Conservation (phyloP, 148 eudicot genomes). For the Spergularia marina region DNA sequence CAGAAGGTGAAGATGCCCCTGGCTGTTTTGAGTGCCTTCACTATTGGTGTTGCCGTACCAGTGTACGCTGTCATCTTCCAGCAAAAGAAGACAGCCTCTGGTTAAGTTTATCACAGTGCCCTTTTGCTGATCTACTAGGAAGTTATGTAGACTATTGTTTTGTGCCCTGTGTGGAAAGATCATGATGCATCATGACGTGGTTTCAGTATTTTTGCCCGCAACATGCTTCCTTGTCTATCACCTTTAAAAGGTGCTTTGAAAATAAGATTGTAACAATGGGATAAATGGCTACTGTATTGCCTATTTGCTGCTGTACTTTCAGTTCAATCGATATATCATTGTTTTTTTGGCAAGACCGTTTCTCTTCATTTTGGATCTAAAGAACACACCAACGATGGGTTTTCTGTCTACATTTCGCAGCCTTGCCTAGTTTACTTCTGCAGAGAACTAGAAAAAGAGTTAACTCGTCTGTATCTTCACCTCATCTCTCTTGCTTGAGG, state of each 20-base stretch:
- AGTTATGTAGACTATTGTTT: conserved; percentile 12
- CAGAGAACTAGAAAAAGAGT: no score
- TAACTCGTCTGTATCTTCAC: no score
- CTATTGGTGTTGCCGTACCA: conserved; percentile 77
- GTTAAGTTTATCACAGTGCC: conserved; percentile 20
- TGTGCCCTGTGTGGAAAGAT: conserved; percentile 13
- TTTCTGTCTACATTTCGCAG: no score
- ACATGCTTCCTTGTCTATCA: conserved; percentile 16
- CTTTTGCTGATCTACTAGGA: conserved; percentile 14
- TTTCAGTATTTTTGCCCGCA: conserved; percentile 12
- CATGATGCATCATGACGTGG: conserved; percentile 16
- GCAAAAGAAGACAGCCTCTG: conserved; percentile 87
- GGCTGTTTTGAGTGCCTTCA: conserved; percentile 59
- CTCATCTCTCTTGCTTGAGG: no score
- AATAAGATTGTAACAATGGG: conserved; percentile 19
- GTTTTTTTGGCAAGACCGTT: not conserved
- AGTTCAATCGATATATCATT: conserved; percentile 2
- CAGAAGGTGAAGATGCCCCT: conserved; percentile 66
- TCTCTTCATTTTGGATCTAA: not conserved
- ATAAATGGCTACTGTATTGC: conserved; percentile 9
- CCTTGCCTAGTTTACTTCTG: no score
- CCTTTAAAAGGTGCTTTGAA: conserved; percentile 12
- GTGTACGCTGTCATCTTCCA: conserved; percentile 82
- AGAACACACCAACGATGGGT: not conserved
- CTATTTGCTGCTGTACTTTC: conserved; percentile 3